Percentiles rank a stretch among this genome's conserved stretches.
phyloP scores from a whole-genome alignment of 371 early-diverging fungal species.

The Apophysomyces elegans region DNA sequence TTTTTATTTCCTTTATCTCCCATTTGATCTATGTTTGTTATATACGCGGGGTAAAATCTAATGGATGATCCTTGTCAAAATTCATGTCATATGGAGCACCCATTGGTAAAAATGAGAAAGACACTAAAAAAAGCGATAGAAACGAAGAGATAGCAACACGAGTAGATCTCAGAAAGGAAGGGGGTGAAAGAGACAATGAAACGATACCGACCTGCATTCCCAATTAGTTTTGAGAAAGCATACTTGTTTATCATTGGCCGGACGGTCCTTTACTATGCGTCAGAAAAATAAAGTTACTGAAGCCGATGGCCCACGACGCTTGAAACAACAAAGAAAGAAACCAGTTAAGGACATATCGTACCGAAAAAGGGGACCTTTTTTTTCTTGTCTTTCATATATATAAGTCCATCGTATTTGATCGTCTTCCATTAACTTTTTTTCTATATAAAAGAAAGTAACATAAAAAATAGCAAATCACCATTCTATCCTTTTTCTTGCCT shows the following conservation, averaged over 20 bases:
- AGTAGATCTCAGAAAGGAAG: not conserved
- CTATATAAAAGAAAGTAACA: no score
- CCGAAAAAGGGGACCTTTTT: not conserved
- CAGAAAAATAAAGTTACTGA: not conserved
- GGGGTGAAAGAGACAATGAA: not conserved
- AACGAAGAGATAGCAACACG: not conserved
- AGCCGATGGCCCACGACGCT: not conserved
- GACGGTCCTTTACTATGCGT: not conserved
- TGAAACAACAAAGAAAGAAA: constrained; percentile 7
- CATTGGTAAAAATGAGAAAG: not conserved
- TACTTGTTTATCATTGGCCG: constrained; percentile 1
- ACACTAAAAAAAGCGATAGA: not conserved
- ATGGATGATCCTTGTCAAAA: not conserved
- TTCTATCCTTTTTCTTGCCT: no score
- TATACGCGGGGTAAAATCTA: not conserved
- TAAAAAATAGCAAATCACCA: no score
- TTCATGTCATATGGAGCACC: not conserved
- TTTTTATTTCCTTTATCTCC: not conserved
- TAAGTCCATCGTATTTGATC: no score
- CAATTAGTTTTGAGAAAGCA: not conserved
- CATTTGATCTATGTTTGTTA: not conserved
- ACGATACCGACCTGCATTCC: not conserved
- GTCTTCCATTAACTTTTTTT: no score
- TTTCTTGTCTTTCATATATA: not conserved
- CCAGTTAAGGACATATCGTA: not conserved